These are phyloP conservation scores for Pseudocercospora fijiensis DNA, from an alignment of 2,329 filamentous ascomycete species.

Conservation along the genomic window DNA sequence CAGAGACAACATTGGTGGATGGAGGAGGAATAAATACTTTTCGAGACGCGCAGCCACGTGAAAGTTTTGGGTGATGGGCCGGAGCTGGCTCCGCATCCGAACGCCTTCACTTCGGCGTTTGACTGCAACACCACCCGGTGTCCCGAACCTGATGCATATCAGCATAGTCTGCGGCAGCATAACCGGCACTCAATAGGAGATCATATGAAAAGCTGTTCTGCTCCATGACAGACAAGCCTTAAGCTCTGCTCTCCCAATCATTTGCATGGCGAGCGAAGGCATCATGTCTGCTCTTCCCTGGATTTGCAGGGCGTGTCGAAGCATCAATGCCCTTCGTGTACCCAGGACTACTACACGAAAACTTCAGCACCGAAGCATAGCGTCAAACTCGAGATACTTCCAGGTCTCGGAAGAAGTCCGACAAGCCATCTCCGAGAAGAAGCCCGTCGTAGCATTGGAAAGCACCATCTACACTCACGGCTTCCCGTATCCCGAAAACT, in stretches of 20 bases:
- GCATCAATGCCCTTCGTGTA: background rate
- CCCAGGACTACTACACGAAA: background rate
- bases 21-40: background rate
- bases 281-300: constrained; percentile 14
- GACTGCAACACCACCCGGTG: background rate
- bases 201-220: background rate
- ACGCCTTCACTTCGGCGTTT: background rate
- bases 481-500: constrained; percentile 69
- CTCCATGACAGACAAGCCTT: background rate
- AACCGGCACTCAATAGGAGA: background rate
- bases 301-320: constrained; percentile 25
- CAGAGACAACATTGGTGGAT: constrained; percentile 2
- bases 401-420: constrained; percentile 78
- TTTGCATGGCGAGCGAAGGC: background rate
- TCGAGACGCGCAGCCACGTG: background rate
- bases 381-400: constrained; percentile 45
- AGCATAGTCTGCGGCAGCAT: background rate
- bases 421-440: constrained; percentile 69
- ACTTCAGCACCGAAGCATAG: background rate
- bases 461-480: constrained; percentile 96
- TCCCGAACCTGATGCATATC: background rate
- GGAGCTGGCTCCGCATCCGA: background rate
- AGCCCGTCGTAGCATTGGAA: constrained; percentile 88
- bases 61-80: background rate
- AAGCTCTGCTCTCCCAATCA: background rate